phyloP scores from a whole-genome alignment of 2,329 filamentous ascomycete genomes.

The Septoria petroselini region DNA sequence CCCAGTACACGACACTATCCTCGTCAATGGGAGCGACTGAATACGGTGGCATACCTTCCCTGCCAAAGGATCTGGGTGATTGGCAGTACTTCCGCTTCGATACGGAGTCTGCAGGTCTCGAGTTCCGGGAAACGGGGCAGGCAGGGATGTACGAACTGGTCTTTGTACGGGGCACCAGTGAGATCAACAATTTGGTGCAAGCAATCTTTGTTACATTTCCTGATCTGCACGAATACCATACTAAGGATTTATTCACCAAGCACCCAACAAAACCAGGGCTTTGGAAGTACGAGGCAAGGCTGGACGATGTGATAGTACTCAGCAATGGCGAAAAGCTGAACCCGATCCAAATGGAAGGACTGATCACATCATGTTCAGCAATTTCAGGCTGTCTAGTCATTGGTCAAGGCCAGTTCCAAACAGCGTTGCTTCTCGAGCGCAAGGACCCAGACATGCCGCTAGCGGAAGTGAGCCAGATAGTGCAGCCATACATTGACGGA shows the following conservation, averaged over 20 bases:
- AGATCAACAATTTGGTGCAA: constrained; percentile 12
- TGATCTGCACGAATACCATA: constrained; percentile 37
- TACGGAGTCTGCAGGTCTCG: constrained; percentile 3
- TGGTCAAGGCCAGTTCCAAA: constrained; percentile 29
- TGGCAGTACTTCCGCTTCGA: constrained; percentile 18
- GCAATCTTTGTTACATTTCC: constrained; percentile 34
- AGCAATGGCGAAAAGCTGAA: constrained; percentile 50
- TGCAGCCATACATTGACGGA: constrained; percentile 21
- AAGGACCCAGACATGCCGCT: neutral
- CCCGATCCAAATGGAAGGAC: constrained; percentile 39
- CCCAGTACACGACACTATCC: neutral
- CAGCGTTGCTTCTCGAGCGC: constrained; percentile 17
- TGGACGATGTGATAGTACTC: constrained; percentile 47
- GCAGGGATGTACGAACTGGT: constrained; percentile 15
- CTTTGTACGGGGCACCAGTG: constrained; percentile 17
- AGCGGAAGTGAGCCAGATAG: constrained; percentile 15
- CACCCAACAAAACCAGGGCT: constrained; percentile 40
- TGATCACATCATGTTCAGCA: constrained; percentile 38
- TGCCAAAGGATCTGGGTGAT: neutral
- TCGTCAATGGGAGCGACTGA: constrained; percentile 5
- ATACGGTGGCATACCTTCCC: neutral
- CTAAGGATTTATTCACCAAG: constrained; percentile 41
- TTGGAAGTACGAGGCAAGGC: constrained; percentile 42
- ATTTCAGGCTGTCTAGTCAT: constrained; percentile 51
- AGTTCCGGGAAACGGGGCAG: constrained; percentile 12